These are phyloP conservation scores for Bidens hawaiensis DNA, from an alignment of 140 eudicot species.

Conservation along the genomic window DNA sequence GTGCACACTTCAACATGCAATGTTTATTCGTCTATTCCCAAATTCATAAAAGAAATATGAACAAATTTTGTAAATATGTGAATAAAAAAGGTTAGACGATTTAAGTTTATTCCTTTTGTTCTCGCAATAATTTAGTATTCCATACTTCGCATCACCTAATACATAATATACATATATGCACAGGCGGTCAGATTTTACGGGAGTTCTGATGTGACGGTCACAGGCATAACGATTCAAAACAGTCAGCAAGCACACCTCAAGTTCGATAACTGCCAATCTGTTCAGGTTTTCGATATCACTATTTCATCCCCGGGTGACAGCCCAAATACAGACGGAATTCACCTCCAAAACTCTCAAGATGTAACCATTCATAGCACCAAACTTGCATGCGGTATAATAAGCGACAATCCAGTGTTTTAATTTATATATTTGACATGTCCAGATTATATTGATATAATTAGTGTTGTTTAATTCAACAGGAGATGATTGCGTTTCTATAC, in stretches of 20 bases:
- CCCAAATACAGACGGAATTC: constrained; percentile 73
- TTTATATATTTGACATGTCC: no score
- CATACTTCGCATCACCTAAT: no score
- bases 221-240: constrained; percentile 61
- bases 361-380: constrained; percentile 35
- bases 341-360: constrained; percentile 46
- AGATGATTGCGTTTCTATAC: constrained; percentile 62
- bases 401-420: background rate
- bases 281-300: constrained; percentile 38
- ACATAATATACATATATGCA: no score
- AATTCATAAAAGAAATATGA: no score
- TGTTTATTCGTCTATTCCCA: no score
- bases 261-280: constrained; percentile 41
- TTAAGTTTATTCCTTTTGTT: no score
- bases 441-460: background rate
- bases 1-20: background rate
- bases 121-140: no score
- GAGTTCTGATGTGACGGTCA: constrained; percentile 45
- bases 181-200: constrained; percentile 58
- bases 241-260: constrained; percentile 56
- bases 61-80: no score
- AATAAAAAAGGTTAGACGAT: no score
- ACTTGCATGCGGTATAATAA: constrained; percentile 54
- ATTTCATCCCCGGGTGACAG: constrained; percentile 59
- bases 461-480: constrained; percentile 20